Percentiles rank a stretch among this genome's conserved stretches.
These are phyloP conservation scores for Rutidosis leptorrhynchoides DNA, from an alignment of 129 eudicot genomes.

Conservation along the genomic window DNA sequence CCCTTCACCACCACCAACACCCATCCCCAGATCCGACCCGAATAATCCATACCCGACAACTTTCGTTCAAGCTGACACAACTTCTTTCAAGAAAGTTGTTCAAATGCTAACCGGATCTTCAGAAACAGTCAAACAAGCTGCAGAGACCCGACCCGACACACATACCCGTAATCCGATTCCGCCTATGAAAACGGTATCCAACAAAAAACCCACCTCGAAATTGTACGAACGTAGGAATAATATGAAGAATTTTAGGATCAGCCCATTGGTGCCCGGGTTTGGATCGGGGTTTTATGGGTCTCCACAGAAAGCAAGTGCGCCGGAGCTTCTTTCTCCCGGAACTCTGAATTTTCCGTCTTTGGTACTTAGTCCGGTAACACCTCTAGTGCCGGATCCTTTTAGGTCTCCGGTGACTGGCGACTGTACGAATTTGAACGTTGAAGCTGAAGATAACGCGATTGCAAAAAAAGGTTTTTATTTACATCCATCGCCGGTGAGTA, in stretches of 20 bases:
- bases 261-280: constrained; percentile 53
- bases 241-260: constrained; percentile 64
- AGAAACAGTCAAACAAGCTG: constrained; percentile 54
- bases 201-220: constrained; percentile 54
- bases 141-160: constrained; percentile 43
- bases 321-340: constrained; percentile 72
- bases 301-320: constrained; percentile 47
- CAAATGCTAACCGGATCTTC: constrained; percentile 97
- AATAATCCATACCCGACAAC: constrained; percentile 90
- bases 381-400: constrained; percentile 83
- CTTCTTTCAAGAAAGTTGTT: constrained; percentile 90
- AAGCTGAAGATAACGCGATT: constrained; percentile 73
- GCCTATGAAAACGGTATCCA: constrained; percentile 49
- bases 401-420: constrained; percentile 41
- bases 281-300: constrained; percentile 41
- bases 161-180: constrained; percentile 54
- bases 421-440: constrained; percentile 32
- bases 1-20: constrained; percentile 36
- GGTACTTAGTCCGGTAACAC: constrained; percentile 83
- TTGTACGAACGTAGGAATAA: constrained; percentile 73
- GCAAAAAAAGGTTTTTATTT: constrained; percentile 67
- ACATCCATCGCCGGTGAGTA: constrained; percentile 78
- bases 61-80: constrained; percentile 90
- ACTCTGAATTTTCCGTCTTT: constrained; percentile 74
- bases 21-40: constrained; percentile 79